Evolutionary conservation across 1,284 basidiomycete genomes (phyloP).

Genomic region (Caloboletus firmus): DNA sequence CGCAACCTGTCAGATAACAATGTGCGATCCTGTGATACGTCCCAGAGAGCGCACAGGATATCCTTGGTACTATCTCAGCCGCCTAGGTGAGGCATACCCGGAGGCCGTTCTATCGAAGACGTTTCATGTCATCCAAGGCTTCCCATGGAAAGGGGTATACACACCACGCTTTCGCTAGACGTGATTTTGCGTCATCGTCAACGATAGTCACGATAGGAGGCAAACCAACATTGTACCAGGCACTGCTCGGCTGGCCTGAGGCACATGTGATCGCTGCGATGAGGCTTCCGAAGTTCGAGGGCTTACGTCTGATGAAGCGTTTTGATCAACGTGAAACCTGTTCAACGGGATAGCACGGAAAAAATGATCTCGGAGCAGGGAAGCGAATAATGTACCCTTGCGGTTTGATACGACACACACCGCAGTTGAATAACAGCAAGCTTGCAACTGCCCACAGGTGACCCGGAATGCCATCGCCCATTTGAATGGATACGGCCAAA

Average conservation of each 20-base stretch:
- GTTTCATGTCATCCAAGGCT: slow-evolving; percentile 2
- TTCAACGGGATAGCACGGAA: neutral
- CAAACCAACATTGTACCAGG: neutral
- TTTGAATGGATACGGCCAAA: neutral
- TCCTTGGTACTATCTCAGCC: neutral
- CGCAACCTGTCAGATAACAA: slow-evolving; percentile 1
- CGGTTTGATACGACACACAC: slow-evolving; percentile 3
- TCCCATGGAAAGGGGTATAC: slow-evolving; percentile 1
- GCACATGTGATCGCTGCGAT: slow-evolving; percentile 2
- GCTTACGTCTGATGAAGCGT: slow-evolving; percentile 12
- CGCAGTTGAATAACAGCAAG: slow-evolving; percentile 3
- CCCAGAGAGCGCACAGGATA: neutral
- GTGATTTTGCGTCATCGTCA: slow-evolving; percentile 1
- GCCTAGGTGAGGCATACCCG: neutral
- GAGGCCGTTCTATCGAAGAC: slow-evolving; percentile 6
- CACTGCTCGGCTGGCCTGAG: neutral
- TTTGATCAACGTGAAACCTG: neutral
- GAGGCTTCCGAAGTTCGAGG: neutral
- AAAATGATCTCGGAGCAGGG: slow-evolving; percentile 1
- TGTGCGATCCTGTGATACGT: neutral
- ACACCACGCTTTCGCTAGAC: neutral
- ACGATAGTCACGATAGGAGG: slow-evolving; percentile 1
- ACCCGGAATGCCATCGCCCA: slow-evolving; percentile 9
- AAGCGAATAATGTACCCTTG: neutral
- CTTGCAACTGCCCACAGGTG: neutral